These are phyloP conservation scores for Beverwykella pulmonaria DNA, from an alignment of 495 filamentous ascomycete species.

Conservation along the genomic window DNA sequence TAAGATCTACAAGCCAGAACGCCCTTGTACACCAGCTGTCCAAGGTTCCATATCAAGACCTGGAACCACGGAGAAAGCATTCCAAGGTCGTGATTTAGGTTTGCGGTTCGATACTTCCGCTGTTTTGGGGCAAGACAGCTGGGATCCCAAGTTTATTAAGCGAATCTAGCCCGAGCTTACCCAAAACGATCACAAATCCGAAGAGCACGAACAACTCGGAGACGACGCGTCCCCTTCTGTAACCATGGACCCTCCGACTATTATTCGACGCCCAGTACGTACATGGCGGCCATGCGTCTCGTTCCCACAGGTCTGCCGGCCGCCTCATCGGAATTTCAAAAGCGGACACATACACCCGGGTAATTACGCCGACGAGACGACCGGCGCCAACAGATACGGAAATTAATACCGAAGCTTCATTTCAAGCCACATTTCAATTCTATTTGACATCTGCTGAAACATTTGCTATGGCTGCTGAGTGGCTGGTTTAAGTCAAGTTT, in stretches of 20 bases:
- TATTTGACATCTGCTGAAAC: neutral
- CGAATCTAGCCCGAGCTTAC: neutral
- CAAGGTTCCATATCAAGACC: neutral
- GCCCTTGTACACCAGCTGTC: neutral
- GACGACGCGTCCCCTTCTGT: neutral
- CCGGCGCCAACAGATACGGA: neutral
- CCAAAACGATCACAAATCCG: conserved; percentile 1
- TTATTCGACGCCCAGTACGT: neutral
- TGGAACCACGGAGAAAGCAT: neutral
- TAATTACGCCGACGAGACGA: neutral
- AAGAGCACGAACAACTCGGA: neutral
- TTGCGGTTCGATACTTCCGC: conserved; percentile 15
- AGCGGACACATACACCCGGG: neutral
- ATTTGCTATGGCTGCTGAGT: neutral
- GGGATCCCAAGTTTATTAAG: too few species aligned
- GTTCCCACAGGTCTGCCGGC: neutral
- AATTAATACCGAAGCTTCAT: neutral
- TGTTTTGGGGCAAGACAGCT: conserved; percentile 3
- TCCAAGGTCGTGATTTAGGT: conserved; percentile 11
- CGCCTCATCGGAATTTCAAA: neutral
- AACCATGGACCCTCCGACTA: neutral
- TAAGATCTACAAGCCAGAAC: neutral
- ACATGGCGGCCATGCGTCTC: neutral
- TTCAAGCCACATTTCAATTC: neutral
- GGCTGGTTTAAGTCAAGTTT: neutral